Conservation (phyloP, 495 filamentous ascomycete genomes). For the Neurospora sp. region DNA sequence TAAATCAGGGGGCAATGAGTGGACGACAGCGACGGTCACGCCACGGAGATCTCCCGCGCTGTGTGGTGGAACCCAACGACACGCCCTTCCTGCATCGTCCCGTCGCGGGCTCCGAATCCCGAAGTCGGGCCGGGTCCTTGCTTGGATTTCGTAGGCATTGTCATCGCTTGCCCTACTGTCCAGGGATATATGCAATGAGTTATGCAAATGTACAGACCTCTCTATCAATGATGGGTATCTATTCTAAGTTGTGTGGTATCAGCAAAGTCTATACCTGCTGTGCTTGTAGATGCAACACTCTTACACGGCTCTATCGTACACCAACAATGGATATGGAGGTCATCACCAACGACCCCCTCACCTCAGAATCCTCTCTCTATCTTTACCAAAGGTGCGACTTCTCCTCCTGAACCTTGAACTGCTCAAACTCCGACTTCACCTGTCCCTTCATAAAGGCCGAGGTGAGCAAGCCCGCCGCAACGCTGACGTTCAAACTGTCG, state of each 20-base stretch:
- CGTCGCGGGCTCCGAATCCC: background rate
- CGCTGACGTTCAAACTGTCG: slow-evolving; percentile 83
- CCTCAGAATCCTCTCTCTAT: background rate
- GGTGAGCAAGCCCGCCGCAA: slow-evolving; percentile 69
- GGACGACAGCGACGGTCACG: background rate
- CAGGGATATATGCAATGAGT: background rate
- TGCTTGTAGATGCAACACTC: background rate
- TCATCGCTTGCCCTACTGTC: background rate
- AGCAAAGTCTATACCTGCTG: background rate
- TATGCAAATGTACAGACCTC: background rate
- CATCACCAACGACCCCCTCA: background rate
- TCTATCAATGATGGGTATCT: background rate
- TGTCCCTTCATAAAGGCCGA: slow-evolving; percentile 39
- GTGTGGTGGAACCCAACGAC: background rate
- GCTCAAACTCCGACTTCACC: slow-evolving; percentile 10
- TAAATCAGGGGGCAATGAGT: background rate
- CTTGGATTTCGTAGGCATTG: background rate
- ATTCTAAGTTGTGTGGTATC: background rate
- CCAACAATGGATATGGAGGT: background rate
- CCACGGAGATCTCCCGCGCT: background rate
- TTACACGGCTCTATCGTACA: background rate
- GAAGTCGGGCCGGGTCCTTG: background rate
- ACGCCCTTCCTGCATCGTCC: background rate
- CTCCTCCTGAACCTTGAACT: slow-evolving; percentile 11
- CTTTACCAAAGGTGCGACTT: slow-evolving; percentile 14